Conservation (phyloP, 345 rosid genomes). For the Lepidium didymum region DNA sequence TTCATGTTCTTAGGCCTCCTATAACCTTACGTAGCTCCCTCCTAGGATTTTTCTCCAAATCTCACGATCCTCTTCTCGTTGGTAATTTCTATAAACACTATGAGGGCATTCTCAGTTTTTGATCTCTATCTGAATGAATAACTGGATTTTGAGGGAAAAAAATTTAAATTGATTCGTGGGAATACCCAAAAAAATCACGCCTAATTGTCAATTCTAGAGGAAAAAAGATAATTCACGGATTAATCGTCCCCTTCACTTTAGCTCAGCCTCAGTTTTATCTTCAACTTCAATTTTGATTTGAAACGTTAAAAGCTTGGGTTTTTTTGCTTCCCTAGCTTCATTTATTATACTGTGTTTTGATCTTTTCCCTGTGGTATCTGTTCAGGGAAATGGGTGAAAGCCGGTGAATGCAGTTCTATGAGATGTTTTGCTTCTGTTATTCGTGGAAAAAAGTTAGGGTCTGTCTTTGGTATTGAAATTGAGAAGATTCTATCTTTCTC, state of each 20-base stretch:
- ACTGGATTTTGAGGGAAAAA: neutral
- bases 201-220: neutral
- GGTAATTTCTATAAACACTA: constrained; percentile 38
- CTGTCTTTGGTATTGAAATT: neutral
- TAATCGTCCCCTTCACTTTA: neutral
- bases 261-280: neutral
- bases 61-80: constrained; percentile 24
- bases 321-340: neutral
- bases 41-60: constrained; percentile 27
- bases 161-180: neutral
- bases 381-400: constrained; percentile 40
- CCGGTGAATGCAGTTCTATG: constrained; percentile 20
- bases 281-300: neutral
- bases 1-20: constrained; percentile 39
- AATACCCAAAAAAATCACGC: neutral
- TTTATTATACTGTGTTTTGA: neutral
- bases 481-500: neutral
- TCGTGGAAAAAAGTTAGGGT: constrained; percentile 51
- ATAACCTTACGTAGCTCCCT: constrained; percentile 29
- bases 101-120: neutral
- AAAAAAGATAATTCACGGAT: neutral
- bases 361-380: neutral
- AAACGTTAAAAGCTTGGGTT: neutral
- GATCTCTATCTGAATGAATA: neutral
- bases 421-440: constrained; percentile 50